A percentile compares a stretch with the other conserved stretches of the same genome.
Conservation (phyloP, 768 basidiomycete species). For the Suillus brevipes region DNA sequence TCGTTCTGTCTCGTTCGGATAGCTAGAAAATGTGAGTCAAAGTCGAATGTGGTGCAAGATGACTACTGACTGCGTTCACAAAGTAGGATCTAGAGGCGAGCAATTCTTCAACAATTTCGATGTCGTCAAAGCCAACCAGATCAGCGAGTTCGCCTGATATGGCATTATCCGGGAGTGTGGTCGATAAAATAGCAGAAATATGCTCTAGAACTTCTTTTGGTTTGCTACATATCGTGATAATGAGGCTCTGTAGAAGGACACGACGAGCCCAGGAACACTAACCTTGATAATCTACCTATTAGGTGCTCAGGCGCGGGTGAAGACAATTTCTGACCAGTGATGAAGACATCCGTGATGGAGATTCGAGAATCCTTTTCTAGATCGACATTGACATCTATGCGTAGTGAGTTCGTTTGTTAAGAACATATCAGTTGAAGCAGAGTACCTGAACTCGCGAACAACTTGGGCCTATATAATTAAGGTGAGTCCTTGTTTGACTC, state of each 20-base stretch:
- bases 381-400: neutral
- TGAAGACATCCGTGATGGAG: neutral
- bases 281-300: constrained; percentile 5
- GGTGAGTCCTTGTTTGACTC: neutral
- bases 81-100: constrained; percentile 54
- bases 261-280: neutral
- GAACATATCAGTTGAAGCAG: neutral
- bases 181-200: constrained; percentile 44
- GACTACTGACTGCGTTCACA: constrained; percentile 46
- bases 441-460: neutral
- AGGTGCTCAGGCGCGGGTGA: neutral
- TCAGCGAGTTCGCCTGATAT: constrained; percentile 81
- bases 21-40: neutral
- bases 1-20: too few species aligned
- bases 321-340: neutral
- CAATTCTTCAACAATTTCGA: constrained; percentile 76
- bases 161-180: constrained; percentile 57
- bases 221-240: neutral
- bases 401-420: neutral
- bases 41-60: neutral
- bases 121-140: constrained; percentile 78
- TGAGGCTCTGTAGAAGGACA: neutral
- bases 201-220: constrained; percentile 12
- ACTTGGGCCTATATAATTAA: neutral
- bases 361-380: constrained; percentile 1